These are phyloP conservation scores for Leucosporidium yakuticum DNA, from an alignment of 768 basidiomycete species.

Conservation along the genomic window DNA sequence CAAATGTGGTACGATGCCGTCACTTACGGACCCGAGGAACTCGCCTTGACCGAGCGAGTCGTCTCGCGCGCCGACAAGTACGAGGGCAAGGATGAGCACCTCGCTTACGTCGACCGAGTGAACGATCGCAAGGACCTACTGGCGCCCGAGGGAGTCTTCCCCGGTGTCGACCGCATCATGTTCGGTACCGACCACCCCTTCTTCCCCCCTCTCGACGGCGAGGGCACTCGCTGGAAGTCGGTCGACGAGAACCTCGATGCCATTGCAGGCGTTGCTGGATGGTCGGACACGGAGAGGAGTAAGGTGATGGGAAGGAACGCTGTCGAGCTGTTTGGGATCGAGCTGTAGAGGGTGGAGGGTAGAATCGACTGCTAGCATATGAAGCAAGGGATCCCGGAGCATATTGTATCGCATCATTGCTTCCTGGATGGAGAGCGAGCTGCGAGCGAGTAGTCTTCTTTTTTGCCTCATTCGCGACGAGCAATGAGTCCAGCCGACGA, in stretches of 20 bases:
- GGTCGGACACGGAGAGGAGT: conserved; percentile 56
- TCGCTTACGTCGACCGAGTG: not conserved
- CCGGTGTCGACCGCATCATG: conserved; percentile 42
- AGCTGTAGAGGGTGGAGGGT: not conserved
- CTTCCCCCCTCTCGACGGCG: conserved; percentile 64
- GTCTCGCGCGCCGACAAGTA: conserved; percentile 56
- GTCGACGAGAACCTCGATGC: conserved; percentile 80
- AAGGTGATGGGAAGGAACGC: conserved; percentile 70
- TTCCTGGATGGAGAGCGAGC: too few species aligned
- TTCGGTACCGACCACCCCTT: conserved; percentile 81
- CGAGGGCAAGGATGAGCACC: conserved; percentile 25
- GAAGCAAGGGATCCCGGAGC: too few species aligned
- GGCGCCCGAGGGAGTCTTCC: conserved; percentile 20
- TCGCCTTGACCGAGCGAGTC: conserved; percentile 67
- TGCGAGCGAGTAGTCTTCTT: too few species aligned
- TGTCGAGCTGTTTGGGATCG: conserved; percentile 59
- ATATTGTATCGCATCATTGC: too few species aligned
- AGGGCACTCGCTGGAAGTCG: conserved; percentile 65
- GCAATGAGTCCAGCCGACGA: too few species aligned
- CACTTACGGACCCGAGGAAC: conserved; percentile 79
- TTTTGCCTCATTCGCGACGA: too few species aligned
- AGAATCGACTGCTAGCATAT: too few species aligned
- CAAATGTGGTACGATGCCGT: conserved; percentile 78
- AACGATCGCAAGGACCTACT: conserved; percentile 18
- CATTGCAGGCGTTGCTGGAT: conserved; percentile 60